Percentiles rank a stretch among this genome's conserved stretches.
Evolutionary conservation across 495 filamentous ascomycete species (phyloP).

Genomic region (Neurospora sp.): DNA sequence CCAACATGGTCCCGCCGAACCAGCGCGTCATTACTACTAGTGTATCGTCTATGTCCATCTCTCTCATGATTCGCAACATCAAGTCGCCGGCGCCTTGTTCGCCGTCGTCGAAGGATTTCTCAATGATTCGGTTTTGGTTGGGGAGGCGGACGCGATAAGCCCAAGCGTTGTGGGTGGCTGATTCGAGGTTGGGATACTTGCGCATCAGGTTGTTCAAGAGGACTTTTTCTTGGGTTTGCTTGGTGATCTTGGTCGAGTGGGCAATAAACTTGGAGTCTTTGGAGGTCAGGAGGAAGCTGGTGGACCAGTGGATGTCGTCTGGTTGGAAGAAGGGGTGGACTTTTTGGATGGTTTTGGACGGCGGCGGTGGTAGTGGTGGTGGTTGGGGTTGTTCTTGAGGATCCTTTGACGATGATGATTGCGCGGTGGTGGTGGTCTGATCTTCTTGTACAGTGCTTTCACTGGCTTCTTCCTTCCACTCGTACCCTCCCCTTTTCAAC

Average conservation of each 20-base stretch:
- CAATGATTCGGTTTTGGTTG: conserved; percentile 39
- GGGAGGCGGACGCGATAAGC: conserved; percentile 35
- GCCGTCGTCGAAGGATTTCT: conserved; percentile 89
- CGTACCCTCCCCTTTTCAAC: conserved; percentile 67
- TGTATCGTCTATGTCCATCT: conserved; percentile 69
- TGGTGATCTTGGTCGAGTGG: conserved; percentile 31
- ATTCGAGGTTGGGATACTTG: conserved; percentile 29
- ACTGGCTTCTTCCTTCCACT: conserved; percentile 40
- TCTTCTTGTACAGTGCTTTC: neutral
- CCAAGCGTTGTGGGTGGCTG: conserved; percentile 45
- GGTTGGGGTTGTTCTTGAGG: neutral
- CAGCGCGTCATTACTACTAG: conserved; percentile 85
- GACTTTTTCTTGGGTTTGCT: conserved; percentile 23
- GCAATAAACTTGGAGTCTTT: conserved; percentile 44
- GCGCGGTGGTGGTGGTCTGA: neutral
- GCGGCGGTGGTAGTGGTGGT: neutral
- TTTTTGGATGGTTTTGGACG: neutral
- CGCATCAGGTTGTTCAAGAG: conserved; percentile 31
- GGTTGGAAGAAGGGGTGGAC: conserved; percentile 4
- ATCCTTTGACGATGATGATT: neutral
- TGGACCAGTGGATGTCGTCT: conserved; percentile 22
- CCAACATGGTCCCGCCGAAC: conserved; percentile 83
- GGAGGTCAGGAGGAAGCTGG: conserved; percentile 31
- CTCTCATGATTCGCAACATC: conserved; percentile 67
- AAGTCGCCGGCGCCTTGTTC: conserved; percentile 79